Evolutionary conservation across 805 yeast genomes (phyloP).

Genomic region (Candida khao-thaluensis): DNA sequence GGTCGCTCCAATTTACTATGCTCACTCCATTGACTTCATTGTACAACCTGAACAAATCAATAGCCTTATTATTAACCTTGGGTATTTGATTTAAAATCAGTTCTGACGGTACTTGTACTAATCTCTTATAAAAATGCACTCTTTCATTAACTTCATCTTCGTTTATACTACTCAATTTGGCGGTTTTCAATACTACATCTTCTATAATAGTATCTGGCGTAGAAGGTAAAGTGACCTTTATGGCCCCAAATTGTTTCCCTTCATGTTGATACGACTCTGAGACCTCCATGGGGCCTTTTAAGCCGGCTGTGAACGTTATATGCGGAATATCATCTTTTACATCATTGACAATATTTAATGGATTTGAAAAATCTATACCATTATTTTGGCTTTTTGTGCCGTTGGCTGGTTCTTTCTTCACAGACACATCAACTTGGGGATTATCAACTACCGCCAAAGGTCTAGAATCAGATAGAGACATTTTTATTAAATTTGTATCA

Average conservation of each 20-base stretch:
- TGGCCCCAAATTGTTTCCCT: constrained; percentile 68
- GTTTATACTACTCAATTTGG: neutral
- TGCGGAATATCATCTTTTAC: neutral
- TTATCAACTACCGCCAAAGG: neutral
- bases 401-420: neutral
- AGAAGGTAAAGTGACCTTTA: constrained; percentile 49
- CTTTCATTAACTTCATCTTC: neutral
- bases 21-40: constrained; percentile 8
- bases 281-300: constrained; percentile 56
- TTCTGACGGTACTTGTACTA: neutral
- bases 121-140: constrained; percentile 1
- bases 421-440: neutral
- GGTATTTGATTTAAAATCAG: neutral
- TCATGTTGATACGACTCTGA: constrained; percentile 50
- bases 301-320: constrained; percentile 18
- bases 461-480: neutral
- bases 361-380: too few species aligned
- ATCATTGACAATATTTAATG: neutral
- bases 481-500: neutral
- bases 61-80: neutral
- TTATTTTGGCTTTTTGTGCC: too few species aligned
- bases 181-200: neutral
- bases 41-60: constrained; percentile 7
- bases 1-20: neutral
- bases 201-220: neutral